A percentile compares a stretch with the other conserved stretches of the same genome.
Evolutionary conservation across 805 yeast species (phyloP).

Genomic region (Sugiyamaella valdiviana): DNA sequence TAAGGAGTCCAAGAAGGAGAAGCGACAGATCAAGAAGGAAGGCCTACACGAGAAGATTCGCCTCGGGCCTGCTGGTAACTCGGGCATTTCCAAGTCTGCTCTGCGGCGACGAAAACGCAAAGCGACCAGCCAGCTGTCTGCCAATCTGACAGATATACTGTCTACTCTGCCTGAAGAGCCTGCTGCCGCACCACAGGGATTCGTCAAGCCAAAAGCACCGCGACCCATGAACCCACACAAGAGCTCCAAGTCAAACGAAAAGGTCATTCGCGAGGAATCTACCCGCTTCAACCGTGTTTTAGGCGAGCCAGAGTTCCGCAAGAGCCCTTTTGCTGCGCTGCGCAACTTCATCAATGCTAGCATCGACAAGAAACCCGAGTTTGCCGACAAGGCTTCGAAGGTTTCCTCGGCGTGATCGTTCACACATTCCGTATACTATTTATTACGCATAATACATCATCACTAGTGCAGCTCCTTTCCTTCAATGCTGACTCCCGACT

Average conservation of each 20-base stretch:
- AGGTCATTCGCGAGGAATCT: conserved; percentile 21
- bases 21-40: conserved; percentile 17
- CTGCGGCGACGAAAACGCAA: conserved; percentile 19
- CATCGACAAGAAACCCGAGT: conserved; percentile 20
- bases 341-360: conserved; percentile 13
- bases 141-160: conserved; percentile 16
- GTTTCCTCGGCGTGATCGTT: not conserved
- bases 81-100: conserved; percentile 21
- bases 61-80: not conserved
- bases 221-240: conserved; percentile 15
- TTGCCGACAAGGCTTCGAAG: conserved; percentile 6
- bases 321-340: conserved; percentile 23
- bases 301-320: conserved; percentile 16
- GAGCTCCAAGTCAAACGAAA: conserved; percentile 17
- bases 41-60: conserved; percentile 10
- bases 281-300: conserved; percentile 19
- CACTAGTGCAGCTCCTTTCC: conserved; percentile 35
- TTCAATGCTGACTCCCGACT: conserved; percentile 74
- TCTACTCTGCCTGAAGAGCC: conserved; percentile 15
- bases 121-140: conserved; percentile 12
- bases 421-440: not conserved
- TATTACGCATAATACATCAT: not conserved
- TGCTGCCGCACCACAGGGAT: conserved; percentile 6
- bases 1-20: conserved; percentile 20
- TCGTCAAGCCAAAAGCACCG: conserved; percentile 7